Evolutionary conservation across 306 rosid genomes (phyloP).

Genomic region (Acacia confusa): DNA sequence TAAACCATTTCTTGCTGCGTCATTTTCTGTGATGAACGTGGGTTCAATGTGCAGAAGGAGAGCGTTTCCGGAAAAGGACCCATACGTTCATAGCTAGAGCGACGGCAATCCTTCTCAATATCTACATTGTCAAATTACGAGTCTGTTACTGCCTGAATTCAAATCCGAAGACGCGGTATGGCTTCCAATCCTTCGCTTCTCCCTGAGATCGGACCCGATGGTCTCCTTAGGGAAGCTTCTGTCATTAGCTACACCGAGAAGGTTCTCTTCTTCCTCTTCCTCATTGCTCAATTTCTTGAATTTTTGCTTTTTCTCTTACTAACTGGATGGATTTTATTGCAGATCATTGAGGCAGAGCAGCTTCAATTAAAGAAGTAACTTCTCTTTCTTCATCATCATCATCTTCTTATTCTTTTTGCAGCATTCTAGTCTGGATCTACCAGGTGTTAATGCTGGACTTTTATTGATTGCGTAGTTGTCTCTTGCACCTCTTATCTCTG

Average conservation of each 20-base stretch:
- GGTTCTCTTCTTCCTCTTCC: background rate
- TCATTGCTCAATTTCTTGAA: background rate
- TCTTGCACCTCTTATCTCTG: background rate
- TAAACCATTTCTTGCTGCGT: background rate
- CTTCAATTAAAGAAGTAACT: constrained; percentile 1
- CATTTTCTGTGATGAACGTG: background rate
- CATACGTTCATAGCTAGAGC: background rate
- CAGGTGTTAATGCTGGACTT: background rate
- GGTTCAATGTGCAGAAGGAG: background rate
- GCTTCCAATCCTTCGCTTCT: background rate
- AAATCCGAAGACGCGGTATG: background rate
- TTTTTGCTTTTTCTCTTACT: background rate
- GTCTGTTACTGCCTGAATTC: background rate
- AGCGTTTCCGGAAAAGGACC: background rate
- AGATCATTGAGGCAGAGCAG: constrained; percentile 1
- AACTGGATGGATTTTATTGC: background rate
- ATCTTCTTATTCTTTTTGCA: background rate
- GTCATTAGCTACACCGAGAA: constrained; percentile 1
- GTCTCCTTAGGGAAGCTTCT: background rate
- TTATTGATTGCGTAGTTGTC: background rate
- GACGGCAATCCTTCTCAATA: background rate
- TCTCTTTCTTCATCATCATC: background rate
- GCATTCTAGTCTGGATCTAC: background rate
- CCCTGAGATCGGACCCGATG: constrained; percentile 1
- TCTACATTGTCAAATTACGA: background rate